Percentiles rank a stretch among this genome's conserved stretches.
These are phyloP conservation scores for Sordariomycetes sp. DNA, from an alignment of 2,329 filamentous ascomycete species.

Conservation along the genomic window DNA sequence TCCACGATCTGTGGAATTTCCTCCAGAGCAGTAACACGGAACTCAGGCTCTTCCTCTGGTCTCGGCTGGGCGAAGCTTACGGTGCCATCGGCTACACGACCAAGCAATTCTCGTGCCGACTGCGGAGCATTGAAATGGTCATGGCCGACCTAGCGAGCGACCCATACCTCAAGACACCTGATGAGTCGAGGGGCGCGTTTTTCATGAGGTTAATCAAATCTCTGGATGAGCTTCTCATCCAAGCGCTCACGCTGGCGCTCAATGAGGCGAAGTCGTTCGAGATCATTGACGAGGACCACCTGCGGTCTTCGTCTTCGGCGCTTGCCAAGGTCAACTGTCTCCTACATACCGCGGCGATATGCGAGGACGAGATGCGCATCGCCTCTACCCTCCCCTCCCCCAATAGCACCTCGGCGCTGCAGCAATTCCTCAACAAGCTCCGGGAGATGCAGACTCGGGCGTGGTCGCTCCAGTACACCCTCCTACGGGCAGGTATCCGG, in stretches of 20 bases:
- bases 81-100: conserved; percentile 72
- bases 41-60: conserved; percentile 80
- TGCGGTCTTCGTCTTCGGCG: conserved; percentile 61
- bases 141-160: conserved; percentile 52
- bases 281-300: conserved; percentile 70
- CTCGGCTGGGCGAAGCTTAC: conserved; percentile 82
- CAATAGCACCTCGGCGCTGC: conserved; percentile 41
- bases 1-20: conserved; percentile 77
- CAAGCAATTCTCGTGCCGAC: conserved; percentile 78
- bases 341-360: conserved; percentile 68
- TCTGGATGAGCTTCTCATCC: conserved; percentile 65
- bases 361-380: conserved; percentile 76
- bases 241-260: conserved; percentile 57
- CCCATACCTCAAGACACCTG: conserved; percentile 46
- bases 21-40: conserved; percentile 72
- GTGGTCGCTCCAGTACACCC: conserved; percentile 78
- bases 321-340: conserved; percentile 63
- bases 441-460: conserved; percentile 79
- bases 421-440: conserved; percentile 54
- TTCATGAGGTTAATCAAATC: conserved; percentile 70
- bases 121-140: conserved; percentile 79
- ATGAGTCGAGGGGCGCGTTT: conserved; percentile 55
- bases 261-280: conserved; percentile 65
- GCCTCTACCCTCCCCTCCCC: conserved; percentile 53
- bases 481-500: conserved; percentile 64